Percentiles rank a stretch among this genome's conserved stretches.
Evolutionary conservation across 1,139 yeast genomes (phyloP).

Genomic region (Geotrichum reessii): DNA sequence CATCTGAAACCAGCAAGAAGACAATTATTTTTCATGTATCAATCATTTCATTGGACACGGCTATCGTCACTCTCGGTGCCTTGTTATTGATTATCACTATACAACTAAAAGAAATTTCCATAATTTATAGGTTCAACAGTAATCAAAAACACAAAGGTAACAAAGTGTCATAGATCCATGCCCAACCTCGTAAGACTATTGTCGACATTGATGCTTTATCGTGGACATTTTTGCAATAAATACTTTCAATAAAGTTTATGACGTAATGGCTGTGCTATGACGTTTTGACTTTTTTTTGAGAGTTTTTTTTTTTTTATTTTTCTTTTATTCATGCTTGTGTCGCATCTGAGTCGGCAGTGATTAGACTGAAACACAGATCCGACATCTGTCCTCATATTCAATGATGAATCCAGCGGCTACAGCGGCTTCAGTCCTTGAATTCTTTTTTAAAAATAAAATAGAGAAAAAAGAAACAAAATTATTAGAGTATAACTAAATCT

Average conservation of each 20-base stretch:
- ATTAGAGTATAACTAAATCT: too few relatives aligned
- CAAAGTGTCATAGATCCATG: too few relatives aligned
- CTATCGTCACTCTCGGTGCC: too few relatives aligned
- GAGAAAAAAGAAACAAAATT: too few relatives aligned
- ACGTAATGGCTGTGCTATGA: background rate
- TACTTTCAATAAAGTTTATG: background rate
- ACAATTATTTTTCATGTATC: too few relatives aligned
- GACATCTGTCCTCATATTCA: background rate
- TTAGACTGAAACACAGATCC: background rate
- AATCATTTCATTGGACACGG: too few relatives aligned
- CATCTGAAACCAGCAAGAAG: too few relatives aligned
- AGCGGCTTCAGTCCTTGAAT: background rate
- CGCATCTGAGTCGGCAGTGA: background rate
- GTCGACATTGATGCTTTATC: background rate
- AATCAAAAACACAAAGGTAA: too few relatives aligned
- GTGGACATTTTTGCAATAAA: background rate
- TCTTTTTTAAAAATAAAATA: too few relatives aligned
- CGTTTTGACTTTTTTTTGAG: background rate
- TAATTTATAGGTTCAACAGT: too few relatives aligned
- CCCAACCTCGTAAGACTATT: background rate
- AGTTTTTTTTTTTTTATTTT: background rate
- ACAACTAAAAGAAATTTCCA: too few relatives aligned
- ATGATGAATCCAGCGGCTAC: background rate
- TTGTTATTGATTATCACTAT: too few relatives aligned
- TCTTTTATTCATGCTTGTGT: background rate